Conservation (phyloP, 345 rosid species). For the Aquilaria sinensis region DNA sequence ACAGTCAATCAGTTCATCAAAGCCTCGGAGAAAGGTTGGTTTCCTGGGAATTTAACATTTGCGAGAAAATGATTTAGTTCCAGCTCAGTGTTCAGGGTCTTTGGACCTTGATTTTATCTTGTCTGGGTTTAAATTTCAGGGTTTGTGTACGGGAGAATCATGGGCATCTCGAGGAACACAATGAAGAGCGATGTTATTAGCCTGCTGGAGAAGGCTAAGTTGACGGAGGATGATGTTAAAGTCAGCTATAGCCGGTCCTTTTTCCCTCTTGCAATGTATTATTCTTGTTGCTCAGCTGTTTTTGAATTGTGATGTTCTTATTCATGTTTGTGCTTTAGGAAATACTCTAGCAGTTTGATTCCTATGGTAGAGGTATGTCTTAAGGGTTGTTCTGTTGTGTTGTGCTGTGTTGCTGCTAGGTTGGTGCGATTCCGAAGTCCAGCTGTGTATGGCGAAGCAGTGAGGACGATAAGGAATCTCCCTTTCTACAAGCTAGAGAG, state of each 20-base stretch:
- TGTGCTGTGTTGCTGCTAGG: slow-evolving; percentile 31
- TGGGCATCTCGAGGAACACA: slow-evolving; percentile 36
- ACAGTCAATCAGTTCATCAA: slow-evolving; percentile 24
- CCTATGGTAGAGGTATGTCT: background rate
- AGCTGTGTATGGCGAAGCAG: slow-evolving; percentile 32
- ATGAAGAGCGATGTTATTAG: slow-evolving; percentile 59
- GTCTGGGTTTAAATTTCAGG: slow-evolving; percentile 22
- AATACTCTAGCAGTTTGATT: background rate
- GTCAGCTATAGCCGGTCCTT: slow-evolving; percentile 38
- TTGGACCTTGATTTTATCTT: too few species aligned
- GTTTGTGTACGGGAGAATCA: slow-evolving; percentile 38
- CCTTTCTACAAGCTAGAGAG: slow-evolving; percentile 48
- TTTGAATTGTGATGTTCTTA: background rate
- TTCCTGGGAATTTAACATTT: background rate
- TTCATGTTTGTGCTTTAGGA: background rate
- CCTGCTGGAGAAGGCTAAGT: slow-evolving; percentile 50
- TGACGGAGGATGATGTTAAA: slow-evolving; percentile 53
- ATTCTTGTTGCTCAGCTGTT: slow-evolving; percentile 4
- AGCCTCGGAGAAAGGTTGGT: slow-evolving; percentile 15
- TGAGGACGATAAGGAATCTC: slow-evolving; percentile 29
- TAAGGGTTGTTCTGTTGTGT: background rate
- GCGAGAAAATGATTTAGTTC: background rate
- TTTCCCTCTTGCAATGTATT: slow-evolving; percentile 41
- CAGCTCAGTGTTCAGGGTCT: slow-evolving; percentile 18
- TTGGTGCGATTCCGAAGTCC: slow-evolving; percentile 47